These are phyloP conservation scores for Aspergillus cavernicola DNA, from an alignment of 495 filamentous ascomycete species.

Conservation along the genomic window DNA sequence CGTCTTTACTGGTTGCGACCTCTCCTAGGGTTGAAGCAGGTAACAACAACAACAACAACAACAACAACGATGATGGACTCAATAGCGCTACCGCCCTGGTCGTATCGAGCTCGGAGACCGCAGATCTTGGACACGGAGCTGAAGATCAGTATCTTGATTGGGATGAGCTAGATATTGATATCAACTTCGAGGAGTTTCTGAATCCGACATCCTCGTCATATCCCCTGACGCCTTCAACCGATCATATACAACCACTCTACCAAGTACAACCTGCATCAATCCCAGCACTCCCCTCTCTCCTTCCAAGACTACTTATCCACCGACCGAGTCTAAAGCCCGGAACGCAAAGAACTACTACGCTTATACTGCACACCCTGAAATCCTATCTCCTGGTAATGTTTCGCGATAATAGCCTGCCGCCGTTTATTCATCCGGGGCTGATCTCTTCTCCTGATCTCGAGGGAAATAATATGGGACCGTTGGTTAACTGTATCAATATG, in stretches of 20 bases:
- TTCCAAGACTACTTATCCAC: conserved; percentile 28
- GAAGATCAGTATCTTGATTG: background rate
- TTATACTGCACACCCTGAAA: conserved; percentile 40
- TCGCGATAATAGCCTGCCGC: conserved; percentile 33
- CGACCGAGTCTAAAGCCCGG: conserved; percentile 27
- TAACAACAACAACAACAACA: no score
- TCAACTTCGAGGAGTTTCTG: conserved; percentile 23
- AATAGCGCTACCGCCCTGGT: no score
- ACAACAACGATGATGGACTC: no score
- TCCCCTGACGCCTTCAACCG: no score
- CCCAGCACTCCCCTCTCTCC: background rate
- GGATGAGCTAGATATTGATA: conserved; percentile 9
- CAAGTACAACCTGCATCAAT: no score
- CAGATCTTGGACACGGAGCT: background rate
- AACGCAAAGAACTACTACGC: conserved; percentile 30
- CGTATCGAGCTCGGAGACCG: no score
- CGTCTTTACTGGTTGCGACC: no score
- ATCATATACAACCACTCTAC: no score
- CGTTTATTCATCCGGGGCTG: conserved; percentile 20
- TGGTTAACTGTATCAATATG: background rate
- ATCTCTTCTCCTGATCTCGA: background rate
- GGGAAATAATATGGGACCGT: background rate
- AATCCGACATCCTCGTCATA: background rate
- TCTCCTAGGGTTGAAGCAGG: no score
- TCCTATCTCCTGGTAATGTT: conserved; percentile 42